These are phyloP conservation scores for Raddia distichophylla DNA, from an alignment of 176 grass and related monocot species.

Conservation along the genomic window DNA sequence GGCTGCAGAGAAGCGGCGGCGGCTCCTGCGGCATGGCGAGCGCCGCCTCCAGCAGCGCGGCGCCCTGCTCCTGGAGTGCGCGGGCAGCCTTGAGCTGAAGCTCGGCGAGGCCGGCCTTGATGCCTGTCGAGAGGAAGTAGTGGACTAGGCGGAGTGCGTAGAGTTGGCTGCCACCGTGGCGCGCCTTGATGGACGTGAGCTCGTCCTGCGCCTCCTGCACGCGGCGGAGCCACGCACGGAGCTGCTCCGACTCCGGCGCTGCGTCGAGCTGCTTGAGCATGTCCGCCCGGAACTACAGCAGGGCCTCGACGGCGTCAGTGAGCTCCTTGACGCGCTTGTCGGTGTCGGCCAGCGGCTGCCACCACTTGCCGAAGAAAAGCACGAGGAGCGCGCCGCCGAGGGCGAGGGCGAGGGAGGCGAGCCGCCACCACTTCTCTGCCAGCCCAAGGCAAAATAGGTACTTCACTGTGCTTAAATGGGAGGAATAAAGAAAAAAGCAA, in stretches of 20 bases:
- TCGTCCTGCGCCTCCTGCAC: constrained; percentile 61
- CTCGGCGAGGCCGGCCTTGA: constrained; percentile 30
- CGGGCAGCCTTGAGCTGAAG: constrained; percentile 51
- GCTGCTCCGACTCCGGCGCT: constrained; percentile 29
- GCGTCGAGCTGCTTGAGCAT: constrained; percentile 36
- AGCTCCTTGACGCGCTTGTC: constrained; percentile 57
- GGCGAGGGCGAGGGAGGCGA: constrained; percentile 52
- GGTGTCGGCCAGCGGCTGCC: constrained; percentile 53
- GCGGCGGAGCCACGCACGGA: constrained; percentile 53
- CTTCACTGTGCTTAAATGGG: too few species aligned
- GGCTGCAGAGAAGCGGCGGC: constrained; percentile 48
- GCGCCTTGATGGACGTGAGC: constrained; percentile 43
- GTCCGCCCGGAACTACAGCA: constrained; percentile 39
- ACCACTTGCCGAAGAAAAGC: too few species aligned
- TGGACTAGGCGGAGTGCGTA: constrained; percentile 56
- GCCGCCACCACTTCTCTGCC: too few species aligned
- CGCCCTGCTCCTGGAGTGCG: constrained; percentile 48
- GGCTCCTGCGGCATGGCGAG: constrained; percentile 48
- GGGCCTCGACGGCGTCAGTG: constrained; percentile 41
- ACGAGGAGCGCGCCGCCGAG: constrained; percentile 49
- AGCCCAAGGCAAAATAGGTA: too few species aligned
- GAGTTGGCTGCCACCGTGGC: constrained; percentile 45
- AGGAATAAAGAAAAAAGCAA: too few species aligned
- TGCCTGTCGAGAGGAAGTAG: constrained; percentile 49
- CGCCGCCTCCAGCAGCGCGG: constrained; percentile 41